Evolutionary conservation across 1,284 basidiomycete genomes (phyloP), one percentile per base, ranked within the genome.

Genomic region (Ustilago crameri): DNA sequence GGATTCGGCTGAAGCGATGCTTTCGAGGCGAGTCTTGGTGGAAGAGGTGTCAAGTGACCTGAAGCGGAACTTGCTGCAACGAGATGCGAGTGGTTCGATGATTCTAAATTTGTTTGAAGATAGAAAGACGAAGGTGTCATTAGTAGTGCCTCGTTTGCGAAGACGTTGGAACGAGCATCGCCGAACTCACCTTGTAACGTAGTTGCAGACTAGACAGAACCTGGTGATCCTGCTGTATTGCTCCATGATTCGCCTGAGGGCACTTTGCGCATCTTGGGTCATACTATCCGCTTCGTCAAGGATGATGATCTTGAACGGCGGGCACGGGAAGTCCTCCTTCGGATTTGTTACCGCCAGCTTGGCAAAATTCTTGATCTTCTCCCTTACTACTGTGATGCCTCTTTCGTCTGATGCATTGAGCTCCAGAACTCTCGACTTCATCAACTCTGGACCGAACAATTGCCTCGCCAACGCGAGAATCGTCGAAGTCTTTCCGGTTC

Each of bases 381-480:
- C 96, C 74, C 96, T 89, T 24, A 99, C 95, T 64, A 98, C 95
- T 49, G 88, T 86, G 83, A 99, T 99, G 46, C 96, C 96, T 80
- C 96, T 90, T 84, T 99, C 96, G 82, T 99, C 96, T 3, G 96
- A 98, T 5, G 96, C 96, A 84, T 99, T 99, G n/a, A 99, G 87
- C 84, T 99, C 96, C 15, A 99, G 88, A 1, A 99, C 95, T 9
- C 96, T 89, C 43, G 91, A 90, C 70, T 90, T 89, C 82, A 98
- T 97, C 79, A 97, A 91, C 74, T 98, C 95, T 51, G 95, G 96
- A 44, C 96, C 96, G 82, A 95, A 99, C 17, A 99, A 88, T 84
- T 98, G 94, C 48, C 95, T 87, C 42, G 96, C 87, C 38, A 99
- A 86, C 14, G 96, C 96, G 15, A 99, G 89, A 76, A 99, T 98